Evolutionary conservation across 108 stramenopile species (phyloP).

Genomic region (Epithemia pelagica): DNA sequence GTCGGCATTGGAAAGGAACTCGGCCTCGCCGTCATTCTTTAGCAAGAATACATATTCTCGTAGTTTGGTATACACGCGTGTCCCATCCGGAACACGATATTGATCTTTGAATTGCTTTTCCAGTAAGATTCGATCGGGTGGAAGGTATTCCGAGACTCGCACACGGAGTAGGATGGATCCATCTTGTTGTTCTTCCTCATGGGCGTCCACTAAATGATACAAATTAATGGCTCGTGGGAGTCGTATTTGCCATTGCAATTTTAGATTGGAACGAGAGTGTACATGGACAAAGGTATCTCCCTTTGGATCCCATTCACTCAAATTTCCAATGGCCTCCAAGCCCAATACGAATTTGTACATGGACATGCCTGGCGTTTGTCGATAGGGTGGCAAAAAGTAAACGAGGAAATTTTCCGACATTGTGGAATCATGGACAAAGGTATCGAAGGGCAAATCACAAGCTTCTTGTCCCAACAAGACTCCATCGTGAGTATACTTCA

Average conservation of each 20-base stretch:
- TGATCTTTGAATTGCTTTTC: conserved; percentile 26
- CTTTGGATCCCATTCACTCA: background rate
- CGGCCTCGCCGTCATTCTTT: conserved; percentile 2
- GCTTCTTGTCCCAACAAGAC: conserved; percentile 18
- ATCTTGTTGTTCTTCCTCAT: background rate
- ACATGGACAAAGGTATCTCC: background rate
- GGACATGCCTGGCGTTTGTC: conserved; percentile 10
- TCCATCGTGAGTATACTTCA: conserved; percentile 17
- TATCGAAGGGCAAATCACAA: conserved; percentile 18
- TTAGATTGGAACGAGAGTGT: background rate
- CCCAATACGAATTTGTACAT: background rate
- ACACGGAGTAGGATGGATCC: conserved; percentile 10
- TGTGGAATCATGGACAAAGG: conserved; percentile 27
- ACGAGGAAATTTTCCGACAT: conserved; percentile 15
- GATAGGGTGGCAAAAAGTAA: conserved; percentile 20
- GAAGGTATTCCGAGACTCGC: conserved; percentile 16
- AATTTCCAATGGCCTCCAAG: background rate
- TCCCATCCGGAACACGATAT: conserved; percentile 6
- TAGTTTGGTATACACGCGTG: conserved; percentile 5
- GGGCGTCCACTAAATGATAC: background rate
- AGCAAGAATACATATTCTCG: conserved; percentile 19
- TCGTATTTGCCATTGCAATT: background rate
- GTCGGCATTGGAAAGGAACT: conserved; percentile 4
- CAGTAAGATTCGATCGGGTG: conserved; percentile 10
- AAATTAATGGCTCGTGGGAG: background rate